Evolutionary conservation across 495 filamentous ascomycete species (phyloP).

Genomic region (Penicillium canariense): DNA sequence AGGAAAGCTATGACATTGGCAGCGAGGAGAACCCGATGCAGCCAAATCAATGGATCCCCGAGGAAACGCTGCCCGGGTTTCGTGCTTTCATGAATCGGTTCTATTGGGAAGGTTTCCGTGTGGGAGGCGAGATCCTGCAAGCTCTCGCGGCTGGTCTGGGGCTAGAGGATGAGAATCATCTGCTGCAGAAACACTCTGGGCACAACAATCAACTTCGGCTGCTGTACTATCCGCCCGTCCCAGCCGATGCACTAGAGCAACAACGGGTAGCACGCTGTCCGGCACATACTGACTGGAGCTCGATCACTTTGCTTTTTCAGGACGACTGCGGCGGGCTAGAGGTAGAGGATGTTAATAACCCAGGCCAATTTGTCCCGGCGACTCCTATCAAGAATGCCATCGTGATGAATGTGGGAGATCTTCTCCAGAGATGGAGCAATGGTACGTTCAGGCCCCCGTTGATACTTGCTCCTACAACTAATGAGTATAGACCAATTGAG

Average conservation of each 20-base stretch:
- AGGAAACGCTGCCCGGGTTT: constrained; percentile 58
- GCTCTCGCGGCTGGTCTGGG: constrained; percentile 54
- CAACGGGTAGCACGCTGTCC: constrained; percentile 51
- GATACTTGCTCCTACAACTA: neutral
- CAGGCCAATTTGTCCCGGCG: constrained; percentile 53
- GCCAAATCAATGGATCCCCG: constrained; percentile 65
- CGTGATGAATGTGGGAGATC: constrained; percentile 59
- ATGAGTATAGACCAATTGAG: constrained; percentile 43
- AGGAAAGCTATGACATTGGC: constrained; percentile 70
- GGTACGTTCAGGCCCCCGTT: constrained; percentile 29
- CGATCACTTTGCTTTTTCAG: constrained; percentile 51
- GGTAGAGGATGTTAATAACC: constrained; percentile 52
- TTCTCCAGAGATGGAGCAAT: constrained; percentile 62
- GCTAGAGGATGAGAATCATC: constrained; percentile 48
- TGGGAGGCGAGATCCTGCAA: constrained; percentile 46
- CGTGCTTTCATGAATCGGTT: constrained; percentile 55
- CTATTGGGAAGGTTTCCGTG: constrained; percentile 51
- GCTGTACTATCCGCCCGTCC: constrained; percentile 63
- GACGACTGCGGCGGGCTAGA: constrained; percentile 53
- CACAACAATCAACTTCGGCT: constrained; percentile 62
- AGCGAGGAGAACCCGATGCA: constrained; percentile 53
- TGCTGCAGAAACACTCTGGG: constrained; percentile 53
- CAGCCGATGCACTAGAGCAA: constrained; percentile 43
- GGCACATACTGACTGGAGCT: constrained; percentile 53
- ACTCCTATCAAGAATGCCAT: constrained; percentile 49